Evolutionary conservation across 1,284 basidiomycete species (phyloP).

Genomic region (Naganishia albida): DNA sequence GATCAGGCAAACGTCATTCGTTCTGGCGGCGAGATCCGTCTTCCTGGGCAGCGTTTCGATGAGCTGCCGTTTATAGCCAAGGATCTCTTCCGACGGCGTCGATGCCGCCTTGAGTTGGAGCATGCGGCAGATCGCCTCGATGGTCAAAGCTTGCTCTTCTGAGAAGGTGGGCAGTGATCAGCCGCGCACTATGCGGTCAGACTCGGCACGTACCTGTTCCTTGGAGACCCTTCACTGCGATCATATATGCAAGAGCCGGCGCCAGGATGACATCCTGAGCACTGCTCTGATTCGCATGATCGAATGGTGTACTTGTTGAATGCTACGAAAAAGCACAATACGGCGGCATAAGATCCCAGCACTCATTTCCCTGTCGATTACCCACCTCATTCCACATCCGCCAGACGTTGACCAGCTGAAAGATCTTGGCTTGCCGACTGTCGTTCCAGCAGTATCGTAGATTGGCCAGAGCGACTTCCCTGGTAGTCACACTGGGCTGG

Average conservation of each 20-base stretch:
- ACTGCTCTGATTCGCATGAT: background rate
- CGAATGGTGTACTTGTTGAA: background rate
- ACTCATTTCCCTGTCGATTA: background rate
- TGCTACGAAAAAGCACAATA: background rate
- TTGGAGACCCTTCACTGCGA: background rate
- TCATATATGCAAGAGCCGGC: constrained; percentile 8
- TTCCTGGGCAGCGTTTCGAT: background rate
- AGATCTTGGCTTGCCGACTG: constrained; percentile 12
- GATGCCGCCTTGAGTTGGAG: background rate
- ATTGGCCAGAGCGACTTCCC: constrained; percentile 2
- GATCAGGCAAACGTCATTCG: constrained; percentile 9
- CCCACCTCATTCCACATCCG: constrained; percentile 23
- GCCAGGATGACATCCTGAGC: constrained; percentile 10
- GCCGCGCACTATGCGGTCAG: background rate
- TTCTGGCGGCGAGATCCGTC: constrained; percentile 5
- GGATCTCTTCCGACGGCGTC: background rate
- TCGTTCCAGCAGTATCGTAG: constrained; percentile 16
- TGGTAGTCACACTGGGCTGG: background rate
- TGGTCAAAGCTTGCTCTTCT: background rate
- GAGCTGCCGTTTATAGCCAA: background rate
- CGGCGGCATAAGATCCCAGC: no score
- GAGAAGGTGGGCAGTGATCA: background rate
- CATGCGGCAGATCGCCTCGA: constrained; percentile 6
- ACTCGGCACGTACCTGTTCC: constrained; percentile 3
- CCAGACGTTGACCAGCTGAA: constrained; percentile 17